Base-by-base conservation (phyloP, 495 filamentous ascomycete species). In the Wilcoxina mikolae region DNA sequence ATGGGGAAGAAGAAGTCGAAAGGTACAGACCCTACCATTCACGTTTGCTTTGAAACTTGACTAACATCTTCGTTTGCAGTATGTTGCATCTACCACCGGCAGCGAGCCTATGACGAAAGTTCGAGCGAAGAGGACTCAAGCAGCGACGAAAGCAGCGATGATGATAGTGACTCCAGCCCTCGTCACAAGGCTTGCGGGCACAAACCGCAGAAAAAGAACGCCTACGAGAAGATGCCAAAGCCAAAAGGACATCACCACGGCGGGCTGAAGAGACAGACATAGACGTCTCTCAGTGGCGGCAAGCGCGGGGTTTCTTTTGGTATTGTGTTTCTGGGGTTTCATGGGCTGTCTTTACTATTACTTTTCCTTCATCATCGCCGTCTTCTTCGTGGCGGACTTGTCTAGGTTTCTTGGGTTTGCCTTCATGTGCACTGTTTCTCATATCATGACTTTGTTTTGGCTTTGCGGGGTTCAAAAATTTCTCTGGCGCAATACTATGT, bases 71-170 rank as follows among this genome's bases (percentile, higher is more conserved):
- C 23, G n/a, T 50, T 45, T 28, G 22, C 60, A 95, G 93, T 96
- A 22, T 99, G 91, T 76, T 99, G 91, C 68, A 96, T 96, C 66
- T 99, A 95, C 72, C 88, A 94, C 72, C 84, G 84, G 56, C 78
- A 85, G 2, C 82, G 80, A 50, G 78, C 75, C 38, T 78, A 88
- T 7, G 91, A 83, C 68, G 91, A 95, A 67, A 94, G 86, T 15
- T 86, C 80, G 57, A 83, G 82, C 54, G 83, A 88, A 60, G 83
- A 80, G 24, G 81, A 80, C 38, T 65, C 74, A 58, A 74, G 81
- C 11, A 74, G 74, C 47, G 80, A 79, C 54, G 78, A 80, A 25
- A 74, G 79, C 53, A 79, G 76, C 56, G 68, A 68, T 4, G 53
- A 64, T 24, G 66, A 69, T 4, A 47, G 62, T 17, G 66, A 69